phyloP scores from a whole-genome alignment of 768 basidiomycete species.

The Symmetrospora coprosmae region DNA sequence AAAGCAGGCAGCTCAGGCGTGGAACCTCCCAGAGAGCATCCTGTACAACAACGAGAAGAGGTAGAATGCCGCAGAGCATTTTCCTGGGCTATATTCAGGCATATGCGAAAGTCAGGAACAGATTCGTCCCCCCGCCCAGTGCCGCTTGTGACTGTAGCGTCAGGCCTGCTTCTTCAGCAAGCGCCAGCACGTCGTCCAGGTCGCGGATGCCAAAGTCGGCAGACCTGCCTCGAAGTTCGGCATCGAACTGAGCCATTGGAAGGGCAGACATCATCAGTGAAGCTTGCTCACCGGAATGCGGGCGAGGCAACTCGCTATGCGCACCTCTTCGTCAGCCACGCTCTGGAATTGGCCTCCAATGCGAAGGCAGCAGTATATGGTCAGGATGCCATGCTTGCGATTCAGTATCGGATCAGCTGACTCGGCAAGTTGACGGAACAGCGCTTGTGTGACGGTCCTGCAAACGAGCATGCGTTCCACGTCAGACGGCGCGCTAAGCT shows the following conservation, averaged over 20 bases:
- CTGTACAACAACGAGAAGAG: slow-evolving; percentile 12
- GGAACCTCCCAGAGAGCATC: slow-evolving; percentile 7
- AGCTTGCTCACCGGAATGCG: neutral
- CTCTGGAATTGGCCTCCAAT: neutral
- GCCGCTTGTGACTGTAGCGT: neutral
- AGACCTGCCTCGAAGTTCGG: neutral
- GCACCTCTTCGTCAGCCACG: slow-evolving; percentile 14
- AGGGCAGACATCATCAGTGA: neutral
- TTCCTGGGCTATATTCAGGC: neutral
- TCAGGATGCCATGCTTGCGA: neutral
- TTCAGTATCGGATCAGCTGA: neutral
- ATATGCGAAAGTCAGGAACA: slow-evolving; percentile 1
- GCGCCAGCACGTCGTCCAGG: slow-evolving; percentile 2
- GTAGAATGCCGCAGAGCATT: neutral
- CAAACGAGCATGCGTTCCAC: neutral
- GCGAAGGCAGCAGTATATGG: slow-evolving; percentile 4
- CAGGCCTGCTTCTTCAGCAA: neutral
- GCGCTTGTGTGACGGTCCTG: slow-evolving; percentile 3
- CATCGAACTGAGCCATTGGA: slow-evolving; percentile 4
- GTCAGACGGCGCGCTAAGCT: neutral
- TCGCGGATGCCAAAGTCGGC: slow-evolving; percentile 17
- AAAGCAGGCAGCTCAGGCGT: slow-evolving; percentile 51
- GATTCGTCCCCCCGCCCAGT: slow-evolving; percentile 11
- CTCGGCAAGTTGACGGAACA: neutral
- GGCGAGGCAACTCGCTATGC: no score